Percentiles rank a stretch among this genome's conserved stretches.
These are phyloP conservation scores for Ceratobasidium sp. DNA, from an alignment of 1,284 basidiomycete species.

Conservation along the genomic window DNA sequence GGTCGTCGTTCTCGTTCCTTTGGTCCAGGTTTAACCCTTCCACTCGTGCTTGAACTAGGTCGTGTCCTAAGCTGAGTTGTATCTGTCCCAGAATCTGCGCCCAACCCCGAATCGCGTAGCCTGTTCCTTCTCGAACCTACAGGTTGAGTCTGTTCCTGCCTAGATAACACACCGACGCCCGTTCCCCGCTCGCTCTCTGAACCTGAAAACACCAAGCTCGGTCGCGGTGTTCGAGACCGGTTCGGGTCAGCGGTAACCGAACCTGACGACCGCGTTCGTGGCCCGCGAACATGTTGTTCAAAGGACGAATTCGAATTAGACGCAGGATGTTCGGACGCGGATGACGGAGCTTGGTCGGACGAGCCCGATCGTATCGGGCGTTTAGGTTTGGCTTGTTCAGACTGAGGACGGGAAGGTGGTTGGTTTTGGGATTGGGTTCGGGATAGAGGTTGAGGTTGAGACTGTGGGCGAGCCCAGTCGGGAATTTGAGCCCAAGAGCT, in stretches of 20 bases:
- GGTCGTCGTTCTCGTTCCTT: background rate
- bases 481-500: slow-evolving; percentile 32
- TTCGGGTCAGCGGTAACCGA: background rate
- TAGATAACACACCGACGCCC: background rate
- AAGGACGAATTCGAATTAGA: slow-evolving; percentile 9
- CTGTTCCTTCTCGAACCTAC: background rate
- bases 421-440: background rate
- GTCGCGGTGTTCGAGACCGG: slow-evolving; percentile 10
- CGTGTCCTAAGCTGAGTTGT: background rate
- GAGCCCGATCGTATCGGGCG: slow-evolving; percentile 6
- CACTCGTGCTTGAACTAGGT: background rate
- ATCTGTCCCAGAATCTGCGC: slow-evolving; percentile 28
- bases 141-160: background rate
- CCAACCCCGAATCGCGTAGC: slow-evolving; percentile 26
- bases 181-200: slow-evolving; percentile 16
- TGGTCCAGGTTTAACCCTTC: background rate
- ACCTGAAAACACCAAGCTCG: background rate
- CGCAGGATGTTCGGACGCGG: slow-evolving; percentile 10
- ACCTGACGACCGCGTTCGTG: background rate
- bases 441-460: slow-evolving; percentile 7
- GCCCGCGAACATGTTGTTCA: background rate
- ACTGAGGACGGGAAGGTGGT: background rate
- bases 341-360: slow-evolving; percentile 21
- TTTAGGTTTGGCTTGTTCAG: background rate
- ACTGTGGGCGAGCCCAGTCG: slow-evolving; percentile 29